phyloP scores from a whole-genome alignment of 2,329 filamentous ascomycete genomes.

The Lachnellula willkommii region DNA sequence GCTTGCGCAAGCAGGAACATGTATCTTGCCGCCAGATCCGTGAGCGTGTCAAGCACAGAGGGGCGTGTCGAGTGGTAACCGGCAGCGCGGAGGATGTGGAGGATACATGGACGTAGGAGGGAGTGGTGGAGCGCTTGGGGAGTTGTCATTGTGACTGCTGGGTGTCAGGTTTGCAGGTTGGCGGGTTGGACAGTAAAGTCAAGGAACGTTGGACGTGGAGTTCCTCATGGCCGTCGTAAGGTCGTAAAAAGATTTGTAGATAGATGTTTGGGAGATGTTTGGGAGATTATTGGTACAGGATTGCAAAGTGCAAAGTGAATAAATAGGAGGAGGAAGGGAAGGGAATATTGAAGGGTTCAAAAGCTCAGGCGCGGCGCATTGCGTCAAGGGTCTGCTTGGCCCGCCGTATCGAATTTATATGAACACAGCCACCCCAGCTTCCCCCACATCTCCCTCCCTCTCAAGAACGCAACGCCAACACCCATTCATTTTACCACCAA shows the following conservation, averaged over 20 bases:
- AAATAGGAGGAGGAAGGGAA: neutral
- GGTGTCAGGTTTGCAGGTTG: neutral
- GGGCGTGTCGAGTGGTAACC: constrained; percentile 82
- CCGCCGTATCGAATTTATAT: neutral
- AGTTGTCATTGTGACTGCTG: constrained; percentile 33
- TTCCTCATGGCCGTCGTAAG: constrained; percentile 20
- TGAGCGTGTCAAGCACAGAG: constrained; percentile 79
- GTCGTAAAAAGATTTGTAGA: neutral
- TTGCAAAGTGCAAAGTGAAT: neutral
- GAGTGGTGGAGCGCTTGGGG: constrained; percentile 59
- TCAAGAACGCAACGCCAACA: neutral
- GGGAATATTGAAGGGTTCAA: neutral
- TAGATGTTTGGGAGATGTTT: neutral
- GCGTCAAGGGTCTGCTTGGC: neutral
- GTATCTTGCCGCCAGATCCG: constrained; percentile 80
- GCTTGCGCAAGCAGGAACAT: constrained; percentile 67
- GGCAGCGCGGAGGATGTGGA: constrained; percentile 86
- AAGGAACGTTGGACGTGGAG: constrained; percentile 15
- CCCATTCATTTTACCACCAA: neutral
- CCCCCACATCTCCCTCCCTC: neutral
- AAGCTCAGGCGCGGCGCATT: neutral
- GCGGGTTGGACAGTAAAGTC: constrained; percentile 12
- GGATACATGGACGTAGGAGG: constrained; percentile 76
- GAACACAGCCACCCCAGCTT: neutral
- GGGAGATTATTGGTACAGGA: neutral